A percentile compares a stretch with the other conserved stretches of the same genome.
Conservation (phyloP, 495 filamentous ascomycete species). For the Lophiostoma macrostomum region DNA sequence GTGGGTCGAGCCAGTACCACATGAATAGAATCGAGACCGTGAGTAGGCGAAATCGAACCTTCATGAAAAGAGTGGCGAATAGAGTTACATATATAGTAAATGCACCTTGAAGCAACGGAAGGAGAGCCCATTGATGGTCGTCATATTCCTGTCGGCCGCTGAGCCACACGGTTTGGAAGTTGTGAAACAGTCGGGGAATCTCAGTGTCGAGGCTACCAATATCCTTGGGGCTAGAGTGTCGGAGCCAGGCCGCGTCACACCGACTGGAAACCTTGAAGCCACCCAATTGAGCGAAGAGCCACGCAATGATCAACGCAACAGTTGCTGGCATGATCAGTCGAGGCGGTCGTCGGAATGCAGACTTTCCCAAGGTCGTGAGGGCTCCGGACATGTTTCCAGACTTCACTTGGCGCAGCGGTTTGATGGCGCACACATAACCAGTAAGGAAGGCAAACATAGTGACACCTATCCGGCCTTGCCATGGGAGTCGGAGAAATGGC, state of each 20-base stretch:
- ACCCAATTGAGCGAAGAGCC: conserved; percentile 53
- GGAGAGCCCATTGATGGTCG: conserved; percentile 63
- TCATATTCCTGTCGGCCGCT: conserved; percentile 59
- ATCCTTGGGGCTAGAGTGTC: conserved; percentile 15
- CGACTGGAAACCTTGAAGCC: conserved; percentile 56
- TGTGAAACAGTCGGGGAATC: conserved; percentile 42
- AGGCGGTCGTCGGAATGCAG: conserved; percentile 62
- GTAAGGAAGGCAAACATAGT: conserved; percentile 66
- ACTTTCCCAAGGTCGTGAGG: conserved; percentile 56
- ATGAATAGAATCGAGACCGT: conserved; percentile 50
- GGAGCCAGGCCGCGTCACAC: conserved; percentile 58
- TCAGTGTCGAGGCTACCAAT: conserved; percentile 50
- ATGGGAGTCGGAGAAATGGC: conserved; percentile 59
- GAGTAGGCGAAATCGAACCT: conserved; percentile 53
- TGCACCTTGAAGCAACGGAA: conserved; percentile 59
- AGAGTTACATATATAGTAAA: conserved; percentile 61
- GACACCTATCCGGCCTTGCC: conserved; percentile 62
- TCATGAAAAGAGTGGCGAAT: conserved; percentile 55
- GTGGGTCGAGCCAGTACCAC: conserved; percentile 41
- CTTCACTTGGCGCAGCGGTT: conserved; percentile 59
- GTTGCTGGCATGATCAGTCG: conserved; percentile 60
- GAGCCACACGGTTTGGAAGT: conserved; percentile 58
- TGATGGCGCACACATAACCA: conserved; percentile 65
- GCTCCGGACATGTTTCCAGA: conserved; percentile 53
- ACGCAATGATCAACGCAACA: conserved; percentile 57